A percentile compares a stretch with the other conserved stretches of the same genome.
These are phyloP conservation scores for Termitomyces sp. DNA, from an alignment of 768 basidiomycete genomes.

Conservation along the genomic window DNA sequence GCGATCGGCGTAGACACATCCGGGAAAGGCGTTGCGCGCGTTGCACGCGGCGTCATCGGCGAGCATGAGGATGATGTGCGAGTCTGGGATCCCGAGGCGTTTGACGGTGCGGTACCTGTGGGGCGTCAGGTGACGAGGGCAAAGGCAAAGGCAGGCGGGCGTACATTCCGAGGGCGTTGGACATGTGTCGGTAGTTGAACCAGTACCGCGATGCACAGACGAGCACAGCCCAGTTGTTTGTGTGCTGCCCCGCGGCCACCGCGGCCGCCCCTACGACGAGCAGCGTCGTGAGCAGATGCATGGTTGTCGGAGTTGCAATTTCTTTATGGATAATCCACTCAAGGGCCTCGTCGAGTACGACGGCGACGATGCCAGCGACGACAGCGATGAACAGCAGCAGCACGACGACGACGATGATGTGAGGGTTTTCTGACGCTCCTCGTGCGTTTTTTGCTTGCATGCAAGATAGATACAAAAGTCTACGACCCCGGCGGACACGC, in stretches of 20 bases:
- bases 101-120: slow-evolving; percentile 96
- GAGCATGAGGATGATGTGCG: slow-evolving; percentile 98
- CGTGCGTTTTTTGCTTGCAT: background rate
- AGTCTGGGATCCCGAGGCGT: slow-evolving; percentile 95
- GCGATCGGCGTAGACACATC: slow-evolving; percentile 86
- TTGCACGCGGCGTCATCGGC: slow-evolving; percentile 97
- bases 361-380: slow-evolving; percentile 60
- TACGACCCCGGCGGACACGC: slow-evolving; percentile 1
- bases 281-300: slow-evolving; percentile 24
- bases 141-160: slow-evolving; percentile 11
- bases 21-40: slow-evolving; percentile 85
- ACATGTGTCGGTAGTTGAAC: slow-evolving; percentile 99
- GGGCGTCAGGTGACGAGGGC: background rate
- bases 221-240: slow-evolving; percentile 98
- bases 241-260: slow-evolving; percentile 46
- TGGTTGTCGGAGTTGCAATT: slow-evolving; percentile 11
- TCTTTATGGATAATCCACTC: background rate
- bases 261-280: slow-evolving; percentile 18
- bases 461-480: slow-evolving; percentile 39
- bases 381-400: no score
- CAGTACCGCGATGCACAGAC: slow-evolving; percentile 93
- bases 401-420: slow-evolving; percentile 25
- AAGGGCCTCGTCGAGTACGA: slow-evolving; percentile 55
- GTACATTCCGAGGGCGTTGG: slow-evolving; percentile 95
- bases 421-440: background rate